Evolutionary conservation across 306 rosid species (phyloP).

Genomic region (Malus asiatica): DNA sequence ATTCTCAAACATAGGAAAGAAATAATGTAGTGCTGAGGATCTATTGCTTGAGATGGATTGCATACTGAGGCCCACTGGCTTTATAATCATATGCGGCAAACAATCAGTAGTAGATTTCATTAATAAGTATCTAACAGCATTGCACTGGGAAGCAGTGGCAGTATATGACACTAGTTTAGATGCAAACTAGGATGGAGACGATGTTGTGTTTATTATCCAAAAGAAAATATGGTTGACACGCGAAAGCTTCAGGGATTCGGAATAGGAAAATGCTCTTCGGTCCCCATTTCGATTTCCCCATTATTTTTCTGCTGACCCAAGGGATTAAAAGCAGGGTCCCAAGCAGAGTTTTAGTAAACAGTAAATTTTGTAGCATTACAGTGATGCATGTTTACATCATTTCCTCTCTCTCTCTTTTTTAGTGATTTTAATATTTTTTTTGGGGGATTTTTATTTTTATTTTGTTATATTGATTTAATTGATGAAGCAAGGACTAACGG

Average conservation of each 20-base stretch:
- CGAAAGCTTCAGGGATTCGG: slow-evolving; percentile 53
- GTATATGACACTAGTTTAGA: slow-evolving; percentile 43
- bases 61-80: slow-evolving; percentile 78
- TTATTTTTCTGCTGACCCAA: slow-evolving; percentile 25
- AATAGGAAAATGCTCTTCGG: slow-evolving; percentile 35
- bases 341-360: slow-evolving; percentile 29
- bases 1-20: slow-evolving; percentile 69
- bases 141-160: slow-evolving; percentile 91
- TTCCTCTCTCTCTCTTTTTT: slow-evolving; percentile 18
- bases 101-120: slow-evolving; percentile 56
- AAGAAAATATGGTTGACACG: slow-evolving; percentile 85
- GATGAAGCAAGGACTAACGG: slow-evolving; percentile 27
- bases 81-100: slow-evolving; percentile 61
- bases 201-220: slow-evolving; percentile 56
- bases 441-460: neutral
- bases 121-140: slow-evolving; percentile 56
- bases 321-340: slow-evolving; percentile 41
- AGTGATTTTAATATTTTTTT: slow-evolving; percentile 6
- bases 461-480: slow-evolving; percentile 28
- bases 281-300: slow-evolving; percentile 12
- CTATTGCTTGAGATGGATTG: slow-evolving; percentile 88
- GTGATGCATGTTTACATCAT: slow-evolving; percentile 8
- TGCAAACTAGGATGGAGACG: slow-evolving; percentile 51
- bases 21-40: slow-evolving; percentile 70
- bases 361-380: slow-evolving; percentile 42